Evolutionary conservation across 2,329 filamentous ascomycete genomes (phyloP).

Genomic region (Aureobasidium vineae): DNA sequence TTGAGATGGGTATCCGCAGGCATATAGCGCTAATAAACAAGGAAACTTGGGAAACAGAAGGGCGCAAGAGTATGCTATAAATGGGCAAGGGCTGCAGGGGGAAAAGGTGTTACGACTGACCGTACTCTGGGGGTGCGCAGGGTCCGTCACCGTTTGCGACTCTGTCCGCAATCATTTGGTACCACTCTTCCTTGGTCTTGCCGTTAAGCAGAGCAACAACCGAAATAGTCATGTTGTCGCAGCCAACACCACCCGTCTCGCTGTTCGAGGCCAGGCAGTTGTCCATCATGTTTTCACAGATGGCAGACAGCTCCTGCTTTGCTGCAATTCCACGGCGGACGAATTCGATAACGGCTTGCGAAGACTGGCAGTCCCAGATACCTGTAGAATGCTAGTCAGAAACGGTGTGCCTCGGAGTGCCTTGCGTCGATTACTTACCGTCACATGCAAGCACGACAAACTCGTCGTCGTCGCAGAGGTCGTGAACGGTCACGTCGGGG

Average conservation of each 20-base stretch:
- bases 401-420: background rate
- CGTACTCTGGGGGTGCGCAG: constrained; percentile 98
- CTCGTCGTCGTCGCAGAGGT: constrained; percentile 89
- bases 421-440: constrained; percentile 56
- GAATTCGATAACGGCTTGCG: constrained; percentile 95
- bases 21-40: constrained; percentile 26
- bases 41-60: constrained; percentile 5
- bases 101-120: constrained; percentile 63
- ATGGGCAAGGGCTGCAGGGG: constrained; percentile 18
- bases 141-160: constrained; percentile 96
- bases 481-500: constrained; percentile 89
- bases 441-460: constrained; percentile 93
- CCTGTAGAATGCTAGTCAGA: constrained; percentile 54
- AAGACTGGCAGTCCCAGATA: constrained; percentile 99
- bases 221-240: constrained; percentile 99
- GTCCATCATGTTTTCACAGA: constrained; percentile 99
- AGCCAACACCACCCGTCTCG: constrained; percentile 95
- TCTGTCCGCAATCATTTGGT: constrained; percentile 88
- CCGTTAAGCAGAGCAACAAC: constrained; percentile 86
- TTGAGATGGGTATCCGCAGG: constrained; percentile 24
- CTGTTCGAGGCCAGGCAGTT: constrained; percentile 98
- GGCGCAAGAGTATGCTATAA: constrained; percentile 10
- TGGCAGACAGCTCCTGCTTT: constrained; percentile 90
- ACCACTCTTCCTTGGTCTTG: constrained; percentile 96
- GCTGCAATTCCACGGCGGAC: constrained; percentile 93